Base-by-base conservation (phyloP, 257 asterid species). In the Solanum phureja region DNA sequence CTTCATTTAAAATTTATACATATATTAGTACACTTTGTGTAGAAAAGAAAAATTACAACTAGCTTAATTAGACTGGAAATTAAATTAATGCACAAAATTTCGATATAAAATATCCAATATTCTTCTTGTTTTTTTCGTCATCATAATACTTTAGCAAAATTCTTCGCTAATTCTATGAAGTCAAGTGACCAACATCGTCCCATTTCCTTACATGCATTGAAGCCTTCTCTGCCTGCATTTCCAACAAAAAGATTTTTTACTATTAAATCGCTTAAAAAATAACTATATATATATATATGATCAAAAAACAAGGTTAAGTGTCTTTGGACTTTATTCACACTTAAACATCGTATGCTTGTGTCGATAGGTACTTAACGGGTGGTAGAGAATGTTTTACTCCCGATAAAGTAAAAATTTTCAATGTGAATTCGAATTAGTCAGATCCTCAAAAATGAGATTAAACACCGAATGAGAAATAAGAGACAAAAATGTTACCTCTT, bases 401-500 rank as follows among this genome's bases (percentile, higher is more conserved):
- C 0, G 0, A 7, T 18, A 71, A 33, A 31, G 24, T 71, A 19
- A 4, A 33, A 33, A 0, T 0, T 18, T 16, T 16, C 0, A 2
- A 18, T 5, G 13, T 10, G 8, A 72, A 33, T 72, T 18, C 0
- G 0, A 33, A 33, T 72, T 33, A 33, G 24, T 33, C 4, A 72
- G 7, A 18, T 10, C 0, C 3, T 3, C 21, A 68, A 29, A 72
- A 72, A 18, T 4, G 7, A 33, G 16, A 71, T 8, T 31, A 13
- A 71, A 71, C 12, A 68, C 11, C 8, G 19, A 21, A 16, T 31
- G 0, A 71, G 40, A 71, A 71, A 16, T 6, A 72, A 72, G 23
- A 4, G 1, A 62, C 5, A 8, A 11, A 6, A 9, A 14, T 10
- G 19, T 62, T 87, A 93, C 95, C 95, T 92, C 94, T 42, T 91